Conservation (phyloP, 148 eudicot species). For the Vaccinium myrtillus region DNA sequence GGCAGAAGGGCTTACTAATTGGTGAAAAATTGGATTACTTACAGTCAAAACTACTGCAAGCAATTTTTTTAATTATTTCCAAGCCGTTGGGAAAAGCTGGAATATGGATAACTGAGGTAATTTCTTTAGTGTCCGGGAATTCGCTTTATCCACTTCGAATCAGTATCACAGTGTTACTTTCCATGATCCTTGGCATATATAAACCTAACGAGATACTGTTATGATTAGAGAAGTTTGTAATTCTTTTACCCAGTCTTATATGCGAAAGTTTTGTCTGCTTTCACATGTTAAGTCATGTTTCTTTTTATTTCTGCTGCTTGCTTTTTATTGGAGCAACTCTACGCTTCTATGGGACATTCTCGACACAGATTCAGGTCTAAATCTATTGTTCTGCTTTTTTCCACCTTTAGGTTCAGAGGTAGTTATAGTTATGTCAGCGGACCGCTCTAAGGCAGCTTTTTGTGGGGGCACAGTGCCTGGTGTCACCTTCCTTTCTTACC, state of each 20-base stretch:
- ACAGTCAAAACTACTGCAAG: conserved; percentile 77
- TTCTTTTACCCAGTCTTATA: neutral
- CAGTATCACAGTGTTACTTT: neutral
- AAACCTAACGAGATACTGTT: neutral
- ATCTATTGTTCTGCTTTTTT: too few species aligned
- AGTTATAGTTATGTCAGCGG: too few species aligned
- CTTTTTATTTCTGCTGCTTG: neutral
- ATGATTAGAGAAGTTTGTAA: neutral
- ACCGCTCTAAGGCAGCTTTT: too few species aligned
- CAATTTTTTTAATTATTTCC: conserved; percentile 51
- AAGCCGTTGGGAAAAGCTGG: conserved; percentile 63
- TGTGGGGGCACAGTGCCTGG: too few species aligned
- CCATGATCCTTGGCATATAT: neutral
- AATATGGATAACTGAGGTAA: conserved; percentile 69
- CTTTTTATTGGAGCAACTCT: neutral
- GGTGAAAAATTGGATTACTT: conserved; percentile 92
- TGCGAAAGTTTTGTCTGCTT: conserved; percentile 1
- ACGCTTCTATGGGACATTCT: neutral
- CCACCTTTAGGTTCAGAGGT: neutral
- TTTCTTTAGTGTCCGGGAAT: neutral
- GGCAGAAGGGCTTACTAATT: conserved; percentile 78
- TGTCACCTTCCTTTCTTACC: too few species aligned
- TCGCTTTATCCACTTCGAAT: neutral
- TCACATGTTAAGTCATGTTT: neutral
- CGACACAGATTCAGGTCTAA: neutral